phyloP scores from a whole-genome alignment of 192 early-diverging fungal genomes.

The Diversispora eburnea region DNA sequence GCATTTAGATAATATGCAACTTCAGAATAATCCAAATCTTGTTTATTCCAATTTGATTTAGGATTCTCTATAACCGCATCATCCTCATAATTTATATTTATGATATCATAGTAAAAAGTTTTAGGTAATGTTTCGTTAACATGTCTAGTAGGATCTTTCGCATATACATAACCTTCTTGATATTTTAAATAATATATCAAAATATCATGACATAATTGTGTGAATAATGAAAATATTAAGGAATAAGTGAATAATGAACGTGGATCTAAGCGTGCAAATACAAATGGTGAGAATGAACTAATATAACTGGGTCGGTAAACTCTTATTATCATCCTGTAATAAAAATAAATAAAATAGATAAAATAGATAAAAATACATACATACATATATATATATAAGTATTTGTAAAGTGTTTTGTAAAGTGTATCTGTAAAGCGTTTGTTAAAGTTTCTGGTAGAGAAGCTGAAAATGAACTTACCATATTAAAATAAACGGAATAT shows the following conservation, averaged over 20 bases:
- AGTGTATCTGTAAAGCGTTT: neutral
- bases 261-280: conserved; percentile 3
- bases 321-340: neutral
- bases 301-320: neutral
- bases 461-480: neutral
- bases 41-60: neutral
- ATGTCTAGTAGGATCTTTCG: neutral
- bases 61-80: neutral
- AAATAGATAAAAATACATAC: neutral
- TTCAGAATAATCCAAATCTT: too few relatives aligned
- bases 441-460: neutral
- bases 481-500: conserved; percentile 2
- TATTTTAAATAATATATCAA: conserved; percentile 4
- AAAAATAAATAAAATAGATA: neutral
- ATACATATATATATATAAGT: neutral
- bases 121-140: too few relatives aligned
- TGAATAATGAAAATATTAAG: conserved; percentile 3
- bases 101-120: too few relatives aligned
- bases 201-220: neutral
- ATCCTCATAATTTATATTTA: too few relatives aligned
- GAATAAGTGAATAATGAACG: conserved; percentile 1
- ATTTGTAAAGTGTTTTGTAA: neutral
- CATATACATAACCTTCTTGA: neutral
- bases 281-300: neutral
- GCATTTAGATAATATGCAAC: neutral